Evolutionary conservation across 2,329 filamentous ascomycete species (phyloP).

Genomic region (Aspergillaceae sp.): DNA sequence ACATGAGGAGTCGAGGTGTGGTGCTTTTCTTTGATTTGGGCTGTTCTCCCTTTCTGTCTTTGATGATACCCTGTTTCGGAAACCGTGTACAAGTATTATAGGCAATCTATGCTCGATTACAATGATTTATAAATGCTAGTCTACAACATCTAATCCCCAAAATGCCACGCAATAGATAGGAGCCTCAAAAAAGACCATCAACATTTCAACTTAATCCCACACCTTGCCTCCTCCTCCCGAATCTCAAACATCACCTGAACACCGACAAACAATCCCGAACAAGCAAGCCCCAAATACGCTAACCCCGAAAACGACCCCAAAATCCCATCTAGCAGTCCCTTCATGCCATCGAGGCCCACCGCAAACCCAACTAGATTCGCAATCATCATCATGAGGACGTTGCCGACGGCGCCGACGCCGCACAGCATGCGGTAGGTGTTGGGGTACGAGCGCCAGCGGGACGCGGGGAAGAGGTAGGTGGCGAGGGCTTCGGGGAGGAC

Average conservation of each 20-base stretch:
- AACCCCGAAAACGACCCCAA: constrained; percentile 68
- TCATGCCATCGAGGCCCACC: constrained; percentile 77
- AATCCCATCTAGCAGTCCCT: constrained; percentile 66
- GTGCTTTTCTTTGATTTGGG: constrained; percentile 29
- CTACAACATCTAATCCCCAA: too few relatives aligned
- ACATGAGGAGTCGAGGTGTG: constrained; percentile 41
- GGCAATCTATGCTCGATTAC: too few relatives aligned
- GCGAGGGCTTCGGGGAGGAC: constrained; percentile 80
- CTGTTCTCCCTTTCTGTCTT: background rate
- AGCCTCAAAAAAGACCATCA: constrained; percentile 28
- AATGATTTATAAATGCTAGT: too few relatives aligned
- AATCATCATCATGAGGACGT: constrained; percentile 89
- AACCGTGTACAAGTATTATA: too few relatives aligned
- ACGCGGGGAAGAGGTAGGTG: constrained; percentile 61
- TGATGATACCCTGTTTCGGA: too few relatives aligned
- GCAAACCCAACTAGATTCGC: constrained; percentile 95
- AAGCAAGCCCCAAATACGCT: constrained; percentile 64
- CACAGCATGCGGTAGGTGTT: constrained; percentile 71
- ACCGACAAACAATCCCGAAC: constrained; percentile 68
- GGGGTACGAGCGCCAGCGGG: constrained; percentile 60
- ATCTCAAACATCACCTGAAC: constrained; percentile 96
- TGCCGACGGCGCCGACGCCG: constrained; percentile 69
- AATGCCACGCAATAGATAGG: background rate
- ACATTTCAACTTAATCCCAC: constrained; percentile 76
- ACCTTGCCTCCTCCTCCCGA: constrained; percentile 71